A percentile compares a stretch with the other conserved stretches of the same genome.
phyloP scores from a whole-genome alignment of 2,329 filamentous ascomycete genomes.

The Talaromyces sp. region DNA sequence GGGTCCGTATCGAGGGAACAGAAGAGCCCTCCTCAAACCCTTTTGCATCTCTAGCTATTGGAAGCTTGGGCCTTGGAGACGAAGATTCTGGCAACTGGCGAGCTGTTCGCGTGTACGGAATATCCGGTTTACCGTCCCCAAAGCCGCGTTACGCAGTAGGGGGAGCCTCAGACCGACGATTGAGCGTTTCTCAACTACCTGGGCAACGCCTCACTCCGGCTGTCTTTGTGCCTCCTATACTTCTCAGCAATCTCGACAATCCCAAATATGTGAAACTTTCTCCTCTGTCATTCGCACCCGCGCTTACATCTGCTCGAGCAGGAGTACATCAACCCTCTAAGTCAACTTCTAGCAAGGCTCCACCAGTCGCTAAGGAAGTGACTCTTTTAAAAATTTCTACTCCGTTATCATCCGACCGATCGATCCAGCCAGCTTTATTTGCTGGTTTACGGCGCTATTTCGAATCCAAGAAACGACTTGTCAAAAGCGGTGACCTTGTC shows the following conservation, averaged over 20 bases:
- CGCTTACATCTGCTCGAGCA: conserved; percentile 57
- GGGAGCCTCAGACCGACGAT: conserved; percentile 47
- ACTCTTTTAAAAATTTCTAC: conserved; percentile 86
- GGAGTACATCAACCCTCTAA: conserved; percentile 49
- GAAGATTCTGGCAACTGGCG: conserved; percentile 72
- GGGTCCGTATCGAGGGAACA: conserved; percentile 79
- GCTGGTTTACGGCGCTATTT: conserved; percentile 86
- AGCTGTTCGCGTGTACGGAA: conserved; percentile 80
- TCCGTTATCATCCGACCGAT: conserved; percentile 79
- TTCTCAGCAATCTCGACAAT: conserved; percentile 79
- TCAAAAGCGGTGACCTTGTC: conserved; percentile 83
- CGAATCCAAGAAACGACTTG: conserved; percentile 73
- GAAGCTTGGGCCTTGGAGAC: conserved; percentile 42
- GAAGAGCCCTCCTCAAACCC: conserved; percentile 62
- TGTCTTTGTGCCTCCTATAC: conserved; percentile 77
- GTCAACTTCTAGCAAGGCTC: conserved; percentile 45
- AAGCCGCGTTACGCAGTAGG: conserved; percentile 58
- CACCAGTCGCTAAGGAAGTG: conserved; percentile 69
- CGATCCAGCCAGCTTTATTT: conserved; percentile 80
- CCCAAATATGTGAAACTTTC: conserved; percentile 77
- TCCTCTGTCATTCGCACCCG: conserved; percentile 46
- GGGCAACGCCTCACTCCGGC: conserved; percentile 53
- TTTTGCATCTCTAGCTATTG: conserved; percentile 64
- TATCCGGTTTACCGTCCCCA: conserved; percentile 63
- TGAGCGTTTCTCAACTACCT: conserved; percentile 53